phyloP scores from a whole-genome alignment of 2,329 filamentous ascomycete species.

The Drechslera avenae region DNA sequence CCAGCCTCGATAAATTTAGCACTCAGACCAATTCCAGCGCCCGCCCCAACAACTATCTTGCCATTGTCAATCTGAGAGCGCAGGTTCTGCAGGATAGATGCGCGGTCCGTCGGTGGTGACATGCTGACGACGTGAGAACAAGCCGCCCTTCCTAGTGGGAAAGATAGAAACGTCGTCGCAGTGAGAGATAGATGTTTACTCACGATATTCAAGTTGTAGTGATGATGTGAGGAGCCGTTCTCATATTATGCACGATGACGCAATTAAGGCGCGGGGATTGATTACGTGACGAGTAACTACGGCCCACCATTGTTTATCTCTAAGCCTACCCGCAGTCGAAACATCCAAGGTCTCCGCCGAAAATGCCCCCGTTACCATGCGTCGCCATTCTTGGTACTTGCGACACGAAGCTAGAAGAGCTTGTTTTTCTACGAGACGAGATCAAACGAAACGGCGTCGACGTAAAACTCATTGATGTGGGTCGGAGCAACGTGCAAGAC shows the following conservation, averaged over 20 bases:
- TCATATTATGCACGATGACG: conserved; percentile 15
- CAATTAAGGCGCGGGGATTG: conserved; percentile 7
- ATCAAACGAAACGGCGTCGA: conserved; percentile 46
- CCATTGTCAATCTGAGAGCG: conserved; percentile 60
- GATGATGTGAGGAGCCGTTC: neutral
- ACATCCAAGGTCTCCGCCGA: no score
- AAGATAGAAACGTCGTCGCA: neutral
- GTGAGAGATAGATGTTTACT: neutral
- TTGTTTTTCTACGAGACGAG: conserved; percentile 59
- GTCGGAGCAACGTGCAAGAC: conserved; percentile 52
- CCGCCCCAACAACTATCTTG: conserved; percentile 69
- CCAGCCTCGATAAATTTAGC: conserved; percentile 73
- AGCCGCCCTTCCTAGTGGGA: neutral
- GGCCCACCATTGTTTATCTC: neutral
- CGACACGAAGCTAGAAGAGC: conserved; percentile 67
- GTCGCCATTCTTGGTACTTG: conserved; percentile 66
- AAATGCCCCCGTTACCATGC: conserved; percentile 21
- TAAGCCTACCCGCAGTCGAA: neutral
- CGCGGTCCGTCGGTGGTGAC: conserved; percentile 62
- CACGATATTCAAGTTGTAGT: neutral
- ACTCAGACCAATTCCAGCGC: conserved; percentile 71
- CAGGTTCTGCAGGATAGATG: conserved; percentile 61
- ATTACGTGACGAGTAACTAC: neutral
- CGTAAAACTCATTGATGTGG: conserved; percentile 62
- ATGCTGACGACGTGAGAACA: conserved; percentile 45